Percentiles rank a stretch among this genome's conserved stretches.
Conservation (phyloP, 2,329 filamentous ascomycete species). For the Colletotrichum sp. region DNA sequence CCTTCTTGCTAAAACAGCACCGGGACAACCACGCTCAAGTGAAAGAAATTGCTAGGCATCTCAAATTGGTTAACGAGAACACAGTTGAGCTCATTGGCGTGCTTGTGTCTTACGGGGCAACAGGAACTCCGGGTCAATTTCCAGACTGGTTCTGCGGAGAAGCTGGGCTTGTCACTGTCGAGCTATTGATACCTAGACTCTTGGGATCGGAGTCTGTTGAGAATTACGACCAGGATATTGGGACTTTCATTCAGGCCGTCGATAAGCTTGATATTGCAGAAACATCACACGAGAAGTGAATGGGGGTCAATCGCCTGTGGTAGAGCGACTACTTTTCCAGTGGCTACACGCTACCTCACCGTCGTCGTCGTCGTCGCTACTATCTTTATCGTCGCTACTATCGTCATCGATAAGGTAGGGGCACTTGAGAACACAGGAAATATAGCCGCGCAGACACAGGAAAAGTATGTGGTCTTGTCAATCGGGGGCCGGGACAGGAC, state of each 20-base stretch:
- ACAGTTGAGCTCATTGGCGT: background rate
- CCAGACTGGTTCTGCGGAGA: background rate
- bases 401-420: too few relatives aligned
- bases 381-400: too few relatives aligned
- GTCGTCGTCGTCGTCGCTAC: too few relatives aligned
- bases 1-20: background rate
- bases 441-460: too few relatives aligned
- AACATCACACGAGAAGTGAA: background rate
- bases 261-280: background rate
- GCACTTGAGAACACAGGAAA: too few relatives aligned
- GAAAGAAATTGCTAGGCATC: background rate
- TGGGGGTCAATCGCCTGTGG: background rate
- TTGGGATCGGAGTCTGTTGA: background rate
- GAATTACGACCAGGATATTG: background rate
- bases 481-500: fast-evolving
- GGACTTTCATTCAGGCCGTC: background rate
- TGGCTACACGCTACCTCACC: too few relatives aligned
- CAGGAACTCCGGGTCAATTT: background rate
- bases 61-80: background rate
- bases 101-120: background rate
- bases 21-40: background rate
- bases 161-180: background rate
- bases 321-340: too few relatives aligned
- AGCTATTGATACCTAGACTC: background rate
- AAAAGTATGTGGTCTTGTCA: too few relatives aligned